Conservation (phyloP, 2,329 filamentous ascomycete genomes). For the Tolypocladium cylindrosporum region DNA sequence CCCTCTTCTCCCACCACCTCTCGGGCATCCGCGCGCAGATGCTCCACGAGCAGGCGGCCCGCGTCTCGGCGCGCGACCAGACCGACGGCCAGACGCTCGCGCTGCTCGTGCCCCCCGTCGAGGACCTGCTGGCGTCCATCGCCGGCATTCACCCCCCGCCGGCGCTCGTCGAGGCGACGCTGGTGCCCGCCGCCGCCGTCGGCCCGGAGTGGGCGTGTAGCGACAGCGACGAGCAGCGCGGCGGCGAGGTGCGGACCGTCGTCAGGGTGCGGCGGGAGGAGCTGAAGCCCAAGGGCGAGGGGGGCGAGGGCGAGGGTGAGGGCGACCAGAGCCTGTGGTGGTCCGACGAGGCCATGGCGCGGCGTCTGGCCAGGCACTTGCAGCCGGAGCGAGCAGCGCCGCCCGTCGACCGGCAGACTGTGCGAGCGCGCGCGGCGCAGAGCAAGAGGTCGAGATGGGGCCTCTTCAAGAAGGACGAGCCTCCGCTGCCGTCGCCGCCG, state of each 20-base stretch:
- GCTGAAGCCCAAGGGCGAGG: neutral
- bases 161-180: constrained; percentile 28
- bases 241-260: constrained; percentile 21
- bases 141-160: constrained; percentile 20
- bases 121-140: constrained; percentile 29
- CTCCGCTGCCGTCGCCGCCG: constrained; percentile 4
- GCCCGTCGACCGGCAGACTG: constrained; percentile 14
- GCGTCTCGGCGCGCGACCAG: constrained; percentile 21
- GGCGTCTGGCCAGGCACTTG: constrained; percentile 32
- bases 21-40: constrained; percentile 26
- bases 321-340: constrained; percentile 29
- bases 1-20: constrained; percentile 25
- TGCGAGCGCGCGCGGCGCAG: constrained; percentile 20
- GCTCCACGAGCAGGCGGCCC: constrained; percentile 19
- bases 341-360: constrained; percentile 34
- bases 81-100: constrained; percentile 29
- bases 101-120: constrained; percentile 29
- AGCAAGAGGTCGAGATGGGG: constrained; percentile 24
- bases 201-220: constrained; percentile 23
- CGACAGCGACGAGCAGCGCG: constrained; percentile 17
- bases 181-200: constrained; percentile 34
- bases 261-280: constrained; percentile 14
- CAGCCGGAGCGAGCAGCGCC: constrained; percentile 21
- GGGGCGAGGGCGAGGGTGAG: neutral
- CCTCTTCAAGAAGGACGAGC: constrained; percentile 16